Evolutionary conservation across 2,329 filamentous ascomycete genomes (phyloP).

Genomic region (Acrocalymma vagum): DNA sequence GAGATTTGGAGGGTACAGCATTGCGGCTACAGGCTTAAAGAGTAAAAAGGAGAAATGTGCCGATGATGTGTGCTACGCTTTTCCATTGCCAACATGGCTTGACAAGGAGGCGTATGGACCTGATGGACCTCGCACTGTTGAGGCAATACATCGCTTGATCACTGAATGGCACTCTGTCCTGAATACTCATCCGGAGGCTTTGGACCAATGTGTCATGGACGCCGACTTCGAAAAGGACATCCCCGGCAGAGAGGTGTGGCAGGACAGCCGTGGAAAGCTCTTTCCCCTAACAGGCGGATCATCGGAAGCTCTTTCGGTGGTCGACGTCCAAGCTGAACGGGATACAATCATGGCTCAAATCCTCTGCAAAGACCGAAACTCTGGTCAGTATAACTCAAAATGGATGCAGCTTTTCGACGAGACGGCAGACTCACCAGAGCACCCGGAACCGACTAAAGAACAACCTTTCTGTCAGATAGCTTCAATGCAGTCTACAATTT

Average conservation of each 20-base stretch:
- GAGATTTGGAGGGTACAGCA: background rate
- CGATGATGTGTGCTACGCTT: conserved; percentile 3
- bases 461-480: too few species aligned
- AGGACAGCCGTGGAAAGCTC: background rate
- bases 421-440: too few species aligned
- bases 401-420: too few species aligned
- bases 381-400: too few species aligned
- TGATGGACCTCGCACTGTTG: conserved; percentile 1
- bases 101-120: conserved; percentile 5
- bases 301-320: too few species aligned
- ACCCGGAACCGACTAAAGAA: too few species aligned
- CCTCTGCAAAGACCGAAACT: too few species aligned
- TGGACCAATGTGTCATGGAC: conserved; percentile 9
- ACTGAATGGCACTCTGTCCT: conserved; percentile 11
- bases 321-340: too few species aligned
- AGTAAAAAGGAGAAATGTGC: background rate
- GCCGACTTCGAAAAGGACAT: background rate
- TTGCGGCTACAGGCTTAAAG: conserved; percentile 1
- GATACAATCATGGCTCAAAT: too few species aligned
- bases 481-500: too few species aligned
- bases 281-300: too few species aligned
- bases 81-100: conserved; percentile 9
- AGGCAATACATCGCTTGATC: conserved; percentile 8
- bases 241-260: conserved; percentile 2
- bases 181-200: conserved; percentile 3